A percentile compares a stretch with the other conserved stretches of the same genome.
Conservation (phyloP, 257 asterid species). For the Anisodus tanguticus region DNA sequence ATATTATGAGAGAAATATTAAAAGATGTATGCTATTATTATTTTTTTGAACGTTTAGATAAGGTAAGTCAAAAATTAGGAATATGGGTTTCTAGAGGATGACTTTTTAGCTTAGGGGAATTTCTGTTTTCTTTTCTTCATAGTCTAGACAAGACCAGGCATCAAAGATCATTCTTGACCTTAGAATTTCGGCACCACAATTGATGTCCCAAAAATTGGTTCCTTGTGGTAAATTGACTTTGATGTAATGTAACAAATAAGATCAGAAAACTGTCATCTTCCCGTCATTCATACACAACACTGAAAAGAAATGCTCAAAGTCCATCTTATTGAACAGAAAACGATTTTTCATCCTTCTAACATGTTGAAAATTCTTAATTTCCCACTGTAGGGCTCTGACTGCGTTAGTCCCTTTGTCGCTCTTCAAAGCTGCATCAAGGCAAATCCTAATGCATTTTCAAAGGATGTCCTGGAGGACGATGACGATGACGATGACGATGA, state of each 20-base stretch:
- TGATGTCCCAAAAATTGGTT: background rate
- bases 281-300: background rate
- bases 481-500: slow-evolving; percentile 46
- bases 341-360: background rate
- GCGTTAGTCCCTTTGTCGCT: slow-evolving; percentile 80
- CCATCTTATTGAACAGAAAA: background rate
- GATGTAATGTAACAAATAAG: background rate
- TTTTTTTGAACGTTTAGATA: no score
- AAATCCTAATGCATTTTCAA: slow-evolving; percentile 81
- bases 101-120: background rate
- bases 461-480: slow-evolving; percentile 67
- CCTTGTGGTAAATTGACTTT: background rate
- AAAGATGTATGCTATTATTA: background rate
- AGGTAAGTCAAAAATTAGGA: background rate
- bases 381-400: slow-evolving; percentile 63
- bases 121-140: background rate
- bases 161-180: background rate
- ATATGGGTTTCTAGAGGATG: background rate
- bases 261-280: background rate
- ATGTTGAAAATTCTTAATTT: background rate
- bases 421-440: slow-evolving; percentile 82
- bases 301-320: background rate
- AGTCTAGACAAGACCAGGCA: background rate
- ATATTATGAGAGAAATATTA: background rate
- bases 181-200: background rate